Conservation (phyloP, 805 yeast species). For the Starmera quercuum region DNA sequence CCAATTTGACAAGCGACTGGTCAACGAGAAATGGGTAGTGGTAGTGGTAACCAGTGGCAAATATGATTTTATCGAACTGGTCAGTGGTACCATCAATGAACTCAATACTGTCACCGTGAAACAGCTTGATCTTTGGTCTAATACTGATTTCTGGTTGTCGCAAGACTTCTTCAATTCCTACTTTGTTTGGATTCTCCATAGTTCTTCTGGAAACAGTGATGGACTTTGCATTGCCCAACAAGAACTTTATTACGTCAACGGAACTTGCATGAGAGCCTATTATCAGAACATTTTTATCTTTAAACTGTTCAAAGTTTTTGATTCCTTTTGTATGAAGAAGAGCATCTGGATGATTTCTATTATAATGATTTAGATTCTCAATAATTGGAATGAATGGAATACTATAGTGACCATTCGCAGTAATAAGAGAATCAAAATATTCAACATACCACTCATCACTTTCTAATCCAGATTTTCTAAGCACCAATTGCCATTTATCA, state of each 20-base stretch:
- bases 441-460: slow-evolving; percentile 28
- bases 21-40: slow-evolving; percentile 31
- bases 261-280: slow-evolving; percentile 34
- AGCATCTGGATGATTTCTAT: slow-evolving; percentile 21
- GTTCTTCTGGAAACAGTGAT: slow-evolving; percentile 65
- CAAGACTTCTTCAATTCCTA: slow-evolving; percentile 33
- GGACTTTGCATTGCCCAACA: slow-evolving; percentile 17
- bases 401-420: slow-evolving; percentile 35
- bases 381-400: slow-evolving; percentile 30
- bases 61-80: slow-evolving; percentile 30
- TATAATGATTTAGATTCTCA: slow-evolving; percentile 11
- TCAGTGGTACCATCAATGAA: slow-evolving; percentile 24
- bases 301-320: slow-evolving; percentile 10
- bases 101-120: slow-evolving; percentile 16
- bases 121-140: slow-evolving; percentile 22
- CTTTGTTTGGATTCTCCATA: slow-evolving; percentile 28
- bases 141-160: slow-evolving; percentile 21
- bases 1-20: slow-evolving; percentile 2
- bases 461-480: slow-evolving; percentile 8
- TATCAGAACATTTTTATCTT: slow-evolving; percentile 21
- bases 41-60: slow-evolving; percentile 43
- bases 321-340: slow-evolving; percentile 41
- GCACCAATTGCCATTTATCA: slow-evolving; percentile 26
- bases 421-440: slow-evolving; percentile 29
- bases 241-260: slow-evolving; percentile 33